phyloP scores from a whole-genome alignment of 768 basidiomycete genomes.

The Chiua virens region DNA sequence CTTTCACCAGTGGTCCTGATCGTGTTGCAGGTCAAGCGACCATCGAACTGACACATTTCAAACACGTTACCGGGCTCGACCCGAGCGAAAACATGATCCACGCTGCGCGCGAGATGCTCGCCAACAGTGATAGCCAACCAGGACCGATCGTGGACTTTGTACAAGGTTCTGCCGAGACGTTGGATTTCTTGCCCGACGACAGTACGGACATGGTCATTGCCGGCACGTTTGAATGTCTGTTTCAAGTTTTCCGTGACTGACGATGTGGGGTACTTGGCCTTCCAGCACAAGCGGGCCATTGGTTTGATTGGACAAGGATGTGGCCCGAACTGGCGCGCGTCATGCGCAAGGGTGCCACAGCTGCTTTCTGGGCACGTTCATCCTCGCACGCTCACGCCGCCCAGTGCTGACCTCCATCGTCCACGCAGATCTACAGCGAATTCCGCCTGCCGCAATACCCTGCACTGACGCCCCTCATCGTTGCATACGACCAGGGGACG shows the following conservation, averaged over 20 bases:
- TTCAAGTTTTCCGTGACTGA: no score
- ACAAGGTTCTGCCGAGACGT: slow-evolving; percentile 51
- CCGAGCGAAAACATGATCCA: slow-evolving; percentile 72
- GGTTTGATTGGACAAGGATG: slow-evolving; percentile 73
- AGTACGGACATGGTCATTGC: slow-evolving; percentile 70
- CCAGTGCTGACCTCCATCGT: background rate
- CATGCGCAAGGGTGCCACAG: slow-evolving; percentile 58
- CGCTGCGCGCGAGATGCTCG: slow-evolving; percentile 39
- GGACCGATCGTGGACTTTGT: slow-evolving; percentile 28
- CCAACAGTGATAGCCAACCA: slow-evolving; percentile 14
- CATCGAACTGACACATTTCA: slow-evolving; percentile 53
- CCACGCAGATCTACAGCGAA: slow-evolving; percentile 64
- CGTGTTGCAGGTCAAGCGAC: slow-evolving; percentile 65
- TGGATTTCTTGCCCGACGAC: slow-evolving; percentile 47
- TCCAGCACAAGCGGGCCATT: slow-evolving; percentile 77
- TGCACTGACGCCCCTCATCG: slow-evolving; percentile 46
- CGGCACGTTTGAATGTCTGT: no score
- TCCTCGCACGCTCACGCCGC: no score
- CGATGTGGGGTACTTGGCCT: no score
- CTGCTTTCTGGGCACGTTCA: slow-evolving; percentile 81
- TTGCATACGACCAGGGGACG: slow-evolving; percentile 58
- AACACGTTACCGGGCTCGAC: slow-evolving; percentile 68
- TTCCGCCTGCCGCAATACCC: slow-evolving; percentile 66
- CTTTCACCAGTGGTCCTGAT: background rate
- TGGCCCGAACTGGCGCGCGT: slow-evolving; percentile 70